Percentiles rank a stretch among this genome's conserved stretches.
phyloP scores from a whole-genome alignment of 257 asterid genomes.

The Fraxinus cuspidata region DNA sequence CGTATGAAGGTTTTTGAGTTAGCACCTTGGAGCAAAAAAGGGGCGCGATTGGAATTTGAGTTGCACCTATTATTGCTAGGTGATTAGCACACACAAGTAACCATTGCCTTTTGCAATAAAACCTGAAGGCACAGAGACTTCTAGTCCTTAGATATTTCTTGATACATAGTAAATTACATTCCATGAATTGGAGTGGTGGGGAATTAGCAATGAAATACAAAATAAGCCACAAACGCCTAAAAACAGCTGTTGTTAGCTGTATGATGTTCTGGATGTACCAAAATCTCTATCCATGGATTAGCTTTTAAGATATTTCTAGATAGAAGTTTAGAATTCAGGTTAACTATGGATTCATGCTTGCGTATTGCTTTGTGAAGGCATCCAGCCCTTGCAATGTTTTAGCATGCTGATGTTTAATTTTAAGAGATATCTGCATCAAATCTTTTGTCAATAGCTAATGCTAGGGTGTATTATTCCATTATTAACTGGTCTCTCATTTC shows the following conservation, averaged over 20 bases:
- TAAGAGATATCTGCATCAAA: background rate
- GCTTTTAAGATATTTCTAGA: background rate
- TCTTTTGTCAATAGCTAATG: background rate
- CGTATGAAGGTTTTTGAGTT: no score
- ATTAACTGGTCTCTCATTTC: no score
- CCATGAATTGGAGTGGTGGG: background rate
- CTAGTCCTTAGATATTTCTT: background rate
- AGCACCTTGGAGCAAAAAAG: background rate
- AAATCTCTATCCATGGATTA: background rate
- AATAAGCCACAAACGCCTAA: background rate
- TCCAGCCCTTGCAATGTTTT: no score
- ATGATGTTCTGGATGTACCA: background rate
- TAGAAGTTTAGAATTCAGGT: background rate
- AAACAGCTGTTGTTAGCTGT: background rate
- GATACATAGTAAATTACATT: background rate
- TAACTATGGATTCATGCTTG: background rate
- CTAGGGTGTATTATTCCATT: no score
- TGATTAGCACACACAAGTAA: background rate
- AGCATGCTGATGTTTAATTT: background rate
- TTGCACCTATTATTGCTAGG: background rate
- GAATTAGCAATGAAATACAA: background rate
- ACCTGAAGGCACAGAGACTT: background rate
- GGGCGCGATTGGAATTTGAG: background rate
- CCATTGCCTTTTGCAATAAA: background rate
- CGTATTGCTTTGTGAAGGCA: background rate